Base-by-base conservation (phyloP, 2,329 filamentous ascomycete species). In the Hymenoscyphus repandus region DNA sequence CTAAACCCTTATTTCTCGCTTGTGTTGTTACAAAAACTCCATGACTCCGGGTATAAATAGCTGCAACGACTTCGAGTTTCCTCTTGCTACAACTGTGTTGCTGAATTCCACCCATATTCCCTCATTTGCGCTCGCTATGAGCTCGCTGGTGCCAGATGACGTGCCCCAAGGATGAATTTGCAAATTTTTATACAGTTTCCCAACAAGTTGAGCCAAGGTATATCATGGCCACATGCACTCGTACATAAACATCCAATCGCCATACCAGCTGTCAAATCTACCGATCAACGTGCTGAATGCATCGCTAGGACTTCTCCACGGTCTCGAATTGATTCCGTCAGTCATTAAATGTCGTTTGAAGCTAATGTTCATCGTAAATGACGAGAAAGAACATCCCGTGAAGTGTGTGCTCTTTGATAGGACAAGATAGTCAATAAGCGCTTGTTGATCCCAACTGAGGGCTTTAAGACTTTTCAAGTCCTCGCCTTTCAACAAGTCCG, bases 381-480 rank as follows among this genome's bases (percentile, higher is more conserved):
- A 74, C 54, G 72, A 74, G 6, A 73, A 74, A 49, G 70, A 74
- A 34, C 73, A 70, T 9, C 75, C 75, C 1, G 68, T 68, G 51
- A 77, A 70, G 15, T 70, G 62, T 10, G 68, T 69, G 17, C 71
- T 70, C 22, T 72, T 65, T 45, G 71, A 62, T 56, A 77, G 62
- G 3, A 79, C 69, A 56, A 77, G 72, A 61, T 73, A 77, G 60
- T 79, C 76, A 6, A 78, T 69, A 17, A 78, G 62, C 2, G 69
- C 71, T 50, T 72, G 70, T 62, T 78, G 75, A 59, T 77, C 74
- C 70, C 70, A 76, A 17, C 63, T 70, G 34, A 78, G 59, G 17
- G 52, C 51, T 11, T 64, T 50, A 5, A 78, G 63, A 9, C 53
- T 54, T 15, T 53, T 53, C 1, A 67, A 59, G 45, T 74, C 72